These are phyloP conservation scores for Talaromyces sp. DNA, from an alignment of 2,329 filamentous ascomycete species.

Conservation along the genomic window DNA sequence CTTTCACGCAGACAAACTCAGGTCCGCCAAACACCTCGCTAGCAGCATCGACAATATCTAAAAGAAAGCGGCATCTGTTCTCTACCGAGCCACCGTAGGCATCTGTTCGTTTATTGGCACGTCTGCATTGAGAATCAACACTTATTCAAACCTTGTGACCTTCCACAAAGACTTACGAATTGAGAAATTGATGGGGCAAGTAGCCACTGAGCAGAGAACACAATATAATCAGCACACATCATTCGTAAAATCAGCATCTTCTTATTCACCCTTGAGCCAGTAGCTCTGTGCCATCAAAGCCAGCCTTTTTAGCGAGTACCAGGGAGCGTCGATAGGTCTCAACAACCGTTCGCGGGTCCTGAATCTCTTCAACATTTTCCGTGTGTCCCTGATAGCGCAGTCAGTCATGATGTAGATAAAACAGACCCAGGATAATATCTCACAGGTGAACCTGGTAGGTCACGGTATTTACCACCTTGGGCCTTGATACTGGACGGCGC, in stretches of 20 bases:
- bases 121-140: background rate
- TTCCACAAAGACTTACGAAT: background rate
- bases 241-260: background rate
- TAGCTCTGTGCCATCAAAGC: slow-evolving; percentile 22
- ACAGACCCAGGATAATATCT: background rate
- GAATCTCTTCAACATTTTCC: background rate
- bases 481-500: slow-evolving; percentile 22
- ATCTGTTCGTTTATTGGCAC: slow-evolving; percentile 29
- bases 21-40: slow-evolving; percentile 4
- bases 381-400: background rate
- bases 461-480: slow-evolving; percentile 22
- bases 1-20: background rate
- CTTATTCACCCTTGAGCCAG: slow-evolving; percentile 17
- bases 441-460: slow-evolving; percentile 16
- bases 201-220: background rate
- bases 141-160: background rate
- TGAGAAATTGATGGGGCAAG: background rate
- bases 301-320: slow-evolving; percentile 18
- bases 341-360: slow-evolving; percentile 5
- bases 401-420: background rate
- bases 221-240: background rate
- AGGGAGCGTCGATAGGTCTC: slow-evolving; percentile 18
- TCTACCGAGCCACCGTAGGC: slow-evolving; percentile 31
- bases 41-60: slow-evolving; percentile 31
- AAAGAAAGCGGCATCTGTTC: slow-evolving; percentile 31